phyloP scores from a whole-genome alignment of 108 stramenopile genomes.

The Conticribra guillardii region DNA sequence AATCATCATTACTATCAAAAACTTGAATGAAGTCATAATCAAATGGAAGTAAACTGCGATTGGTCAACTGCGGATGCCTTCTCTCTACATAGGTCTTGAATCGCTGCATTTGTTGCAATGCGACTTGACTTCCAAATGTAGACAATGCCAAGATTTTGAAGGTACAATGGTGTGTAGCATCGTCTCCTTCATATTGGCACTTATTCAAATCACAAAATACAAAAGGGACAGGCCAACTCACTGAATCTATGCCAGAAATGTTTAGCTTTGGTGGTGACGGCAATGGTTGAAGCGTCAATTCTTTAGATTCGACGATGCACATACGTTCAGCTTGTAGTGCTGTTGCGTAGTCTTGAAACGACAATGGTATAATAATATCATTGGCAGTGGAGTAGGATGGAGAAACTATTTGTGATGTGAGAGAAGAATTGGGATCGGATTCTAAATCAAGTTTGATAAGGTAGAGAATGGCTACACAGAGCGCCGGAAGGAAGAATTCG shows the following conservation, averaged over 20 bases:
- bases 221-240: conserved; percentile 79
- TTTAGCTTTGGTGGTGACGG: conserved; percentile 6
- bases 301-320: conserved; percentile 35
- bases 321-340: conserved; percentile 63
- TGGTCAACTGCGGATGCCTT: conserved; percentile 57
- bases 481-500: conserved; percentile 70
- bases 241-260: conserved; percentile 25
- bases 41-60: conserved; percentile 51
- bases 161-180: conserved; percentile 69
- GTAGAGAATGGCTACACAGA: conserved; percentile 65
- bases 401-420: conserved; percentile 49
- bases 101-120: conserved; percentile 47
- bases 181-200: conserved; percentile 63
- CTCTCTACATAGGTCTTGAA: conserved; percentile 59
- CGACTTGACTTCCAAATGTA: conserved; percentile 30
- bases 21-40: conserved; percentile 64
- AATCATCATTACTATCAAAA: conserved; percentile 56
- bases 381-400: conserved; percentile 49
- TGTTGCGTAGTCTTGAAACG: conserved; percentile 73
- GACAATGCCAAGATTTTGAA: conserved; percentile 65
- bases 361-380: conserved; percentile 55
- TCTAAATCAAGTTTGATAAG: conserved; percentile 66
- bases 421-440: conserved; percentile 38
- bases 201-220: conserved; percentile 69
- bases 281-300: conserved; percentile 2